phyloP scores from a whole-genome alignment of 2,329 filamentous ascomycete genomes.

The Fusarium beomiforme region DNA sequence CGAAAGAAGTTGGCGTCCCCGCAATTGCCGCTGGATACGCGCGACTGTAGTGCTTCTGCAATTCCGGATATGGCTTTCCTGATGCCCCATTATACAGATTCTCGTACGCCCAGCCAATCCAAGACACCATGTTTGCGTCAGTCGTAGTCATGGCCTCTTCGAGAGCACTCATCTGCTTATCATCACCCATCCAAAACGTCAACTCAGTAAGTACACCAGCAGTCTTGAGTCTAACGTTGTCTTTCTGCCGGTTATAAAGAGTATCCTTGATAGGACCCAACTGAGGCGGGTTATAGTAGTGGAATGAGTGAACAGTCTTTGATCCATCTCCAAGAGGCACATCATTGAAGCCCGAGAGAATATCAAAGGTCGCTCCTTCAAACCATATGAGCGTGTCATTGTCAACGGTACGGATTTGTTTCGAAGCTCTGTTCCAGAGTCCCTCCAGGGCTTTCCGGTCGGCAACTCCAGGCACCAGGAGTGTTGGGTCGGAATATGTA shows the following conservation, averaged over 20 bases:
- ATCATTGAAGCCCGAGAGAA: neutral
- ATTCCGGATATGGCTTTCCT: neutral
- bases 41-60: neutral
- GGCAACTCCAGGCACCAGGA: neutral
- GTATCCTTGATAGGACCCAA: accelerated
- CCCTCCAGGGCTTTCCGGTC: neutral
- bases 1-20: accelerated
- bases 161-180: neutral
- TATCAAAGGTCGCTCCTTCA: neutral
- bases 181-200: neutral
- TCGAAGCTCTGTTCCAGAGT: neutral
- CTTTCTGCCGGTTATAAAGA: accelerated
- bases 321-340: neutral
- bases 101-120: neutral
- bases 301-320: neutral
- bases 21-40: neutral
- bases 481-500: neutral
- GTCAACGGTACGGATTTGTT: neutral
- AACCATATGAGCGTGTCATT: neutral
- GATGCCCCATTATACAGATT: neutral
- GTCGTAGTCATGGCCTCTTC: accelerated
- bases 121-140: neutral
- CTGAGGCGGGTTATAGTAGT: neutral
- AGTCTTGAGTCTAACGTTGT: neutral
- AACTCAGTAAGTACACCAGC: accelerated